Evolutionary conservation across 208 protist species (phyloP), one percentile per base, ranked within the genome.

Genomic region (Leishmania tarentolae): DNA sequence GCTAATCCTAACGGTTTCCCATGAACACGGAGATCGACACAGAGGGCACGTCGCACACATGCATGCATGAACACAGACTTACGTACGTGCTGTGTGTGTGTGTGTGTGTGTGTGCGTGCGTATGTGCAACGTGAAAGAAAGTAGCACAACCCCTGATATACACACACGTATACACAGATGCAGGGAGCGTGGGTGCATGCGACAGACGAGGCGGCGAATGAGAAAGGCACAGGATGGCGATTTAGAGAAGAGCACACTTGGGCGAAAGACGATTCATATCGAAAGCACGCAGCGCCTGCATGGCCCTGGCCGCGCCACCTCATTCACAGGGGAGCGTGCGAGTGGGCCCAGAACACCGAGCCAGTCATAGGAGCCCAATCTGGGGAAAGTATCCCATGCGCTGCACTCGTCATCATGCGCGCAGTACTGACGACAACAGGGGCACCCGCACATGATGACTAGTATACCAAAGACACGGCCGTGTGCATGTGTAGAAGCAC

Each of bases 401-500:
- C 66, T n/a, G 21, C 21, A 19, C 31, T 71, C 66, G 66, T 71
- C 66, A 71, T n/a, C 9, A 3, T 46, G 66, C 46, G 40, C 37
- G 66, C 40, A 24, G n/a, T 21, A 0, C 44, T 8, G 70, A 40
- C 28, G n/a, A 31, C 13, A 21, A 35, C 31, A 28, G 31, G 28
- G 17, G 28, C 74, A 66, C 56, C n/a, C 74, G 46, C 74, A 68
- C 19, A 68, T 44, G 46, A n/a, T n/a, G 19, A 78, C 74, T 40
- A 31, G 28, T 70, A 28, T 28, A 19, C 37, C 65, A 46, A 70
- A 31, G 31, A 17, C 65, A 46, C 37, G 65, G 19, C 31, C 1
- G 37, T 37, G 6, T 46, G 15, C 37, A 37, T 28, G 65, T 70
- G 65, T n/a, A 8, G 65, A 31, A 46, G 65, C 65, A 31, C 42